Percentiles rank a stretch among this genome's conserved stretches.
phyloP scores from a whole-genome alignment of 176 grass and related monocot species.

The Secale cereale region DNA sequence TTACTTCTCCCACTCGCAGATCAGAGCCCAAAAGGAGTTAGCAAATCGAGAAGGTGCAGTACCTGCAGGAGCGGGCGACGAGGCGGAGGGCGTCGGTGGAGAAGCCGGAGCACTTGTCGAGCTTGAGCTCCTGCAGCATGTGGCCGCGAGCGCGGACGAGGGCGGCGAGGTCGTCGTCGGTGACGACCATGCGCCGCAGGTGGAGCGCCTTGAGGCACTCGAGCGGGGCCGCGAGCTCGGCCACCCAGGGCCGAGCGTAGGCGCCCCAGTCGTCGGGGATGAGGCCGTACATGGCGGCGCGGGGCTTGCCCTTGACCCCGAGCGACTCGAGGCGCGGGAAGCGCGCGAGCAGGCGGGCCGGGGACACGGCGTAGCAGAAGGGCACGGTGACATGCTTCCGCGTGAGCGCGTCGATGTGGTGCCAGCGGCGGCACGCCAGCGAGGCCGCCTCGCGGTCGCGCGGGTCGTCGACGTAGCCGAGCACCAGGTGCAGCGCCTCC shows the following conservation, averaged over 20 bases:
- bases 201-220: slow-evolving; percentile 82
- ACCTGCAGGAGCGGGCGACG: slow-evolving; percentile 79
- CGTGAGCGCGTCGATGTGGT: slow-evolving; percentile 62
- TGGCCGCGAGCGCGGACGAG: slow-evolving; percentile 59
- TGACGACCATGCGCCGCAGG: slow-evolving; percentile 78
- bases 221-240: slow-evolving; percentile 47
- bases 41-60: background rate
- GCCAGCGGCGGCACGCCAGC: slow-evolving; percentile 66
- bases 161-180: slow-evolving; percentile 59
- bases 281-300: slow-evolving; percentile 74
- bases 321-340: slow-evolving; percentile 78
- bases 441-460: slow-evolving; percentile 72
- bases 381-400: slow-evolving; percentile 78
- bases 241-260: slow-evolving; percentile 55
- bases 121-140: slow-evolving; percentile 77
- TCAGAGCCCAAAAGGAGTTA: background rate
- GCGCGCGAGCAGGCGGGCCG: slow-evolving; percentile 44
- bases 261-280: slow-evolving; percentile 77
- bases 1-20: background rate
- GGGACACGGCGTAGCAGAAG: slow-evolving; percentile 73
- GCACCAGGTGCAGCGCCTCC: slow-evolving; percentile 63
- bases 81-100: slow-evolving; percentile 76
- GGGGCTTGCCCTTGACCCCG: slow-evolving; percentile 73
- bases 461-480: slow-evolving; percentile 65
- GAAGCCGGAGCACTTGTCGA: slow-evolving; percentile 88